Base-by-base conservation (phyloP, 1,284 basidiomycete species). In the Trametes polyzona region DNA sequence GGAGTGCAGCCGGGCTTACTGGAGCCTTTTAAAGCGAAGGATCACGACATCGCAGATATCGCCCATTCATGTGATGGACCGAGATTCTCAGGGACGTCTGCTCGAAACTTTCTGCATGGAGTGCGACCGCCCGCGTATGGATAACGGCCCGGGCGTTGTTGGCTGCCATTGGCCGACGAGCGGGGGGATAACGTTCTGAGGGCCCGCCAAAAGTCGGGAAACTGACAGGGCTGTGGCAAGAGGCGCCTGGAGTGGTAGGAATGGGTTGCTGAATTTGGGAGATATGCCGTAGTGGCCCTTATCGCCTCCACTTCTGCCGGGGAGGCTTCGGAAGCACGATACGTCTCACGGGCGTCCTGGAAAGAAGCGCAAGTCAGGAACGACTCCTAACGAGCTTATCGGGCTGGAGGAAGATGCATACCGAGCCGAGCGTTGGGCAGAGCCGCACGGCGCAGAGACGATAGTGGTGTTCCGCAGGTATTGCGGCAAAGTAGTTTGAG, bases 41-140 rank as follows among this genome's bases (percentile, higher is more conserved):
- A 60, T 61, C 57, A 50, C 19, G 48, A 49, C 51, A 30, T 44
- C 33, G 55, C 32, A 37, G 60, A 58, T 62, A 57, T 51, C 54
- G 60, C 30, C n/a, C 37, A 54, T 57, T 37, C 57, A 55, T 50
- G 57, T 57, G 60, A 58, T 51, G 54, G 32, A 8, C 26, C 17
- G 21, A 11, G 27, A 4, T 61, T 62, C 60, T 58, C 60, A 62
- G 52, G 59, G 24, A 24, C 11, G 30, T 55, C 55, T 26, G 41
- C 52, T 39, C 7, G 23, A 24, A 23, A 14, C 12, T 48, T 12
- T 40, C 30, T 39, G 19, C 35, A 19, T 26, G 41, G 42, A 4
- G 11, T 26, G 24, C 23, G 19, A 27, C n/a, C 24, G 41, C 41
- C 41, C 41, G 26, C 41, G 41, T 42, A 42, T 16, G 41, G 24